Evolutionary conservation across 345 rosid genomes (phyloP).

Genomic region (Garcia nutans): DNA sequence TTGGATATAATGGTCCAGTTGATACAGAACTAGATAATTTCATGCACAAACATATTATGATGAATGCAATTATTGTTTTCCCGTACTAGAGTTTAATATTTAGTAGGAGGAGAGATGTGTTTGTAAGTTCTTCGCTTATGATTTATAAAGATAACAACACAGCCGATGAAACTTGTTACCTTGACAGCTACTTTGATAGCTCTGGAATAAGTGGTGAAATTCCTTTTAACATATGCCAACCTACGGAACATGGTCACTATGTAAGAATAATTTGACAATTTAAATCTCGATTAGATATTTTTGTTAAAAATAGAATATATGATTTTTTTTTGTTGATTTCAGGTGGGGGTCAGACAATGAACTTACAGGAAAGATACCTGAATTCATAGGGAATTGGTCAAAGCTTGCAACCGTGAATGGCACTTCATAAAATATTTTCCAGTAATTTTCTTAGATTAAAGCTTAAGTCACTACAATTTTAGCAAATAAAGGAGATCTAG

Average conservation of each 20-base stretch:
- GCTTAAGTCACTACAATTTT: neutral
- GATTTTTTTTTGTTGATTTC: slow-evolving; percentile 10
- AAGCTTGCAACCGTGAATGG: slow-evolving; percentile 48
- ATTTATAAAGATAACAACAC: too few species aligned
- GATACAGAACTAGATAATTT: too few species aligned
- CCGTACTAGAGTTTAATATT: neutral
- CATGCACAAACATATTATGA: too few species aligned
- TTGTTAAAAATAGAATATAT: neutral
- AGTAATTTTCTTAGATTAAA: neutral
- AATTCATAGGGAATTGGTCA: slow-evolving; percentile 65
- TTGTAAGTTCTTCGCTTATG: neutral
- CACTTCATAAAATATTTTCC: neutral
- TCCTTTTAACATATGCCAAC: slow-evolving; percentile 48
- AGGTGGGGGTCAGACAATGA: slow-evolving; percentile 63
- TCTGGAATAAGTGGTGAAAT: slow-evolving; percentile 58
- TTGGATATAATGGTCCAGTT: too few species aligned
- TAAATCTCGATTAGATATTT: neutral
- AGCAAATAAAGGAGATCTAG: neutral
- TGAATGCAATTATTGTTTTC: too few species aligned
- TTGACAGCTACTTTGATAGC: slow-evolving; percentile 50
- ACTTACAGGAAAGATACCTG: slow-evolving; percentile 66
- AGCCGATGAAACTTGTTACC: slow-evolving; percentile 1
- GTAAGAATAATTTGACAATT: slow-evolving; percentile 33
- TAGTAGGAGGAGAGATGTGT: neutral
- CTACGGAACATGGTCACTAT: slow-evolving; percentile 25